Conservation (phyloP, 1,284 basidiomycete species). For the Stygiomarasmius scandens region DNA sequence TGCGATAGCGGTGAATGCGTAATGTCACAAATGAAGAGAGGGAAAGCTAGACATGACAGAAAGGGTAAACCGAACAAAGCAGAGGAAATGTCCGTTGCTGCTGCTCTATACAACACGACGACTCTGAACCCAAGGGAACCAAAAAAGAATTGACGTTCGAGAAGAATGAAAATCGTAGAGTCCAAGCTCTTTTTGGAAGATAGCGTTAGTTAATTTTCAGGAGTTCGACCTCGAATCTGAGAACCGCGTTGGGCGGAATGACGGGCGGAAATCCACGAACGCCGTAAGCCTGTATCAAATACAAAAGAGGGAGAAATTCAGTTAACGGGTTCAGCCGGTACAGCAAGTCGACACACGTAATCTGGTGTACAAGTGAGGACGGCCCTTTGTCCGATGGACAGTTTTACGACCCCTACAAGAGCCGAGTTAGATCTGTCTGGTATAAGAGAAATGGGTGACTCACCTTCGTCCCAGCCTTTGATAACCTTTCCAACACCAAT, state of each 20-base stretch:
- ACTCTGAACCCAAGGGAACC: background rate
- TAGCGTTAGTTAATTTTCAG: constrained; percentile 64
- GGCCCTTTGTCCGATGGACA: constrained; percentile 81
- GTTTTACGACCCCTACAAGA: constrained; percentile 66
- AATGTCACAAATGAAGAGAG: too few species aligned
- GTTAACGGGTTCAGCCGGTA: too few species aligned
- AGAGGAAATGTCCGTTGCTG: background rate
- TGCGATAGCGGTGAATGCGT: too few species aligned
- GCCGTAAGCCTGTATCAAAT: constrained; percentile 60
- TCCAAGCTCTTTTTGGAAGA: background rate
- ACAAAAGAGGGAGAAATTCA: constrained; percentile 1
- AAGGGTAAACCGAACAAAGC: too few species aligned
- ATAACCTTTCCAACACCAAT: constrained; percentile 85
- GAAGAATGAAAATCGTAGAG: background rate
- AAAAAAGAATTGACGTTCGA: background rate
- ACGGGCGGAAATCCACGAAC: constrained; percentile 75
- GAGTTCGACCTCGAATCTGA: constrained; percentile 83
- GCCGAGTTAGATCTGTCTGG: background rate
- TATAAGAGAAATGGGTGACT: constrained; percentile 31
- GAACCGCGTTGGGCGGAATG: constrained; percentile 76
- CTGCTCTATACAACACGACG: background rate
- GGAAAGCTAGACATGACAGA: too few species aligned
- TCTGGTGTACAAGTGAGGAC: constrained; percentile 68
- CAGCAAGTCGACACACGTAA: constrained; percentile 52
- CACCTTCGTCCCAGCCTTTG: constrained; percentile 90